Evolutionary conservation across 768 basidiomycete species (phyloP).

Genomic region (Pholiota molesta): DNA sequence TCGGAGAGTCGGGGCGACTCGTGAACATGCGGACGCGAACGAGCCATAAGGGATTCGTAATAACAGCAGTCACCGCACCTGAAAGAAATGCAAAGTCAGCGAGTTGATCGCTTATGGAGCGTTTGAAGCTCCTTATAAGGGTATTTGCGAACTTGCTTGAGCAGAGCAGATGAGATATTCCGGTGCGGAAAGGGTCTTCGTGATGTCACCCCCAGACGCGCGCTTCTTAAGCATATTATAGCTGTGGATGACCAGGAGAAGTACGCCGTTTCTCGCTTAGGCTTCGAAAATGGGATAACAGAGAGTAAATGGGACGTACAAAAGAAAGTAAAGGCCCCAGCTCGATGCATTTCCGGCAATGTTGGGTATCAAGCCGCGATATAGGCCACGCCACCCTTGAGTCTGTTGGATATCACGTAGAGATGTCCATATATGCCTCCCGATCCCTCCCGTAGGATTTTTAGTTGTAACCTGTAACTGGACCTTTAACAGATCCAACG

Average conservation of each 20-base stretch:
- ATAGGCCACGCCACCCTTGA: slow-evolving; percentile 85
- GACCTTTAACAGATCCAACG: slow-evolving; percentile 93
- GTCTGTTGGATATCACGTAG: slow-evolving; percentile 71
- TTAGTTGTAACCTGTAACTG: slow-evolving; percentile 87
- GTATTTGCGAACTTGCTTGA: slow-evolving; percentile 84
- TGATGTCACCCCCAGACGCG: slow-evolving; percentile 68
- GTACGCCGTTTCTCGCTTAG: neutral
- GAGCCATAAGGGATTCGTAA: slow-evolving; percentile 98
- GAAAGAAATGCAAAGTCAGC: slow-evolving; percentile 15
- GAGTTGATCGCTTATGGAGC: neutral
- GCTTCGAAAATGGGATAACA: slow-evolving; percentile 4
- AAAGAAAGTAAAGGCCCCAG: slow-evolving; percentile 98
- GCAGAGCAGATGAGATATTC: slow-evolving; percentile 90
- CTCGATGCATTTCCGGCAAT: slow-evolving; percentile 93
- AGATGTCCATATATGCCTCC: slow-evolving; percentile 76
- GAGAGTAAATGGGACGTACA: slow-evolving; percentile 58
- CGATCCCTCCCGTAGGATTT: slow-evolving; percentile 59
- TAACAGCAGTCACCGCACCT: slow-evolving; percentile 93
- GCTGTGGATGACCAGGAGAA: slow-evolving; percentile 40
- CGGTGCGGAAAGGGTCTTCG: slow-evolving; percentile 68
- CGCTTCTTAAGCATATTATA: slow-evolving; percentile 93
- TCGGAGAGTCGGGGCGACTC: slow-evolving; percentile 63
- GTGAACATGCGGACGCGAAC: slow-evolving; percentile 98
- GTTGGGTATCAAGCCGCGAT: slow-evolving; percentile 89
- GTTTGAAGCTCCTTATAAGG: neutral